A percentile compares a stretch with the other conserved stretches of the same genome.
Conservation (phyloP, 2,329 filamentous ascomycete genomes). For the Diaporthe longicolla region DNA sequence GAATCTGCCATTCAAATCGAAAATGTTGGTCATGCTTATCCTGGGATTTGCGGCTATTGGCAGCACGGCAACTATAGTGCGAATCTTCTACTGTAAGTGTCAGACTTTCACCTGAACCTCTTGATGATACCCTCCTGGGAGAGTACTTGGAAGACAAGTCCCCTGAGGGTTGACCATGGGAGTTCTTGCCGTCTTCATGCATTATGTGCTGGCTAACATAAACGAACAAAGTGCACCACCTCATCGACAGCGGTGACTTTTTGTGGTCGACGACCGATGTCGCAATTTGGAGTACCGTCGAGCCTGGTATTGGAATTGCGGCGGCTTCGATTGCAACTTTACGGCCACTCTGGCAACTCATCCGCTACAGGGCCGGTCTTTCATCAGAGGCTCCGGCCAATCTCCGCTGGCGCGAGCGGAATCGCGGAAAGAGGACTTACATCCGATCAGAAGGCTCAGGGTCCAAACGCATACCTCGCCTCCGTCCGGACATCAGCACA, state of each 20-base stretch:
- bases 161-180: too few relatives aligned
- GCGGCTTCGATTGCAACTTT: constrained; percentile 31
- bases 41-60: constrained; percentile 20
- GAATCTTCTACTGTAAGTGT: constrained; percentile 14
- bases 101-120: neutral
- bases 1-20: constrained; percentile 10
- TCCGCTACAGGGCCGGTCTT: neutral
- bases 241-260: constrained; percentile 25
- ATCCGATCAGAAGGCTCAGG: constrained; percentile 17
- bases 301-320: constrained; percentile 31
- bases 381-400: constrained; percentile 6
- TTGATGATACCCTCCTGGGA: neutral
- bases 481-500: neutral
- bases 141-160: too few relatives aligned
- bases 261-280: constrained; percentile 32
- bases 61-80: constrained; percentile 16
- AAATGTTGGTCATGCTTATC: constrained; percentile 9
- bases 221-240: constrained; percentile 4
- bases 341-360: constrained; percentile 32
- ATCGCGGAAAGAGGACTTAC: constrained; percentile 23
- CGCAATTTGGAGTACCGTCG: constrained; percentile 34
- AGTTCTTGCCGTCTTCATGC: too few relatives aligned
- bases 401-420: constrained; percentile 19
- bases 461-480: neutral
- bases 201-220: neutral